A percentile compares a stretch with the other conserved stretches of the same genome.
These are phyloP conservation scores for Xylariaceae sp. DNA, from an alignment of 2,329 filamentous ascomycete genomes.

Conservation along the genomic window DNA sequence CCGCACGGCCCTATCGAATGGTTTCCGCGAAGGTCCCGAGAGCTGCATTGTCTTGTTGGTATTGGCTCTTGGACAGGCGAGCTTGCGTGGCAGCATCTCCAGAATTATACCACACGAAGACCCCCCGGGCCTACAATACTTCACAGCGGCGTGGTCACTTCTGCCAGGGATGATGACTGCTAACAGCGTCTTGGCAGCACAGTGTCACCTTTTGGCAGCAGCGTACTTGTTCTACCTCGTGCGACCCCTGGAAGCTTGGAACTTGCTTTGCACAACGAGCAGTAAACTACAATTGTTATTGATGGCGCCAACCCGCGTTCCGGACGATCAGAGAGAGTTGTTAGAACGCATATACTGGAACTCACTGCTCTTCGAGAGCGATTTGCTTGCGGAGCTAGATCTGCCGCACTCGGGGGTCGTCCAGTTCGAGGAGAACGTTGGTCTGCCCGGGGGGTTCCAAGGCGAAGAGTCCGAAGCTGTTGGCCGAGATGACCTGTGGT, in stretches of 20 bases:
- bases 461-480: conserved; percentile 61
- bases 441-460: conserved; percentile 73
- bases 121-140: conserved; percentile 72
- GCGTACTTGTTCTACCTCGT: conserved; percentile 82
- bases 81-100: conserved; percentile 71
- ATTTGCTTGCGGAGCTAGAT: conserved; percentile 73
- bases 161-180: conserved; percentile 75
- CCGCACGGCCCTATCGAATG: conserved; percentile 67
- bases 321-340: conserved; percentile 65
- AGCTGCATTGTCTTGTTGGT: conserved; percentile 80
- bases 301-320: conserved; percentile 67
- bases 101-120: conserved; percentile 64
- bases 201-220: conserved; percentile 75
- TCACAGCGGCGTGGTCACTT: conserved; percentile 73
- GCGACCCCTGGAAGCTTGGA: conserved; percentile 79
- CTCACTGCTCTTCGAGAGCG: conserved; percentile 72
- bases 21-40: conserved; percentile 73
- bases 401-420: conserved; percentile 79
- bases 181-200: conserved; percentile 72
- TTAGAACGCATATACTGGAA: conserved; percentile 83
- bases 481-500: conserved; percentile 77
- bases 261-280: conserved; percentile 70
- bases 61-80: conserved; percentile 71
- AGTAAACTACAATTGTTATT: conserved; percentile 77
- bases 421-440: conserved; percentile 75